phyloP scores from a whole-genome alignment of 305 asterid genomes.

The Solanum hybrid region DNA sequence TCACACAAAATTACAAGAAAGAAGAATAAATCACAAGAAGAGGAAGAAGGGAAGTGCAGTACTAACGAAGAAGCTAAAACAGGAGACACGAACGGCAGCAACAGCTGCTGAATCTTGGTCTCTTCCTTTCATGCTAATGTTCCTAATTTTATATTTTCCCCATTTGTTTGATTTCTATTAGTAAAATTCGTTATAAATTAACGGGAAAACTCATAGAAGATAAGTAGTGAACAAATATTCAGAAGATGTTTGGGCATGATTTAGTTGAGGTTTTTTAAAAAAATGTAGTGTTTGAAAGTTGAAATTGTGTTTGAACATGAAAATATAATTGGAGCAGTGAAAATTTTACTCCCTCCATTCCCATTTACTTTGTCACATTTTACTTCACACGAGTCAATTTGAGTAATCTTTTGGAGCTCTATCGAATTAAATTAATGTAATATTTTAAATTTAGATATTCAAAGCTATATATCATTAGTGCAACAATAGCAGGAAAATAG shows the following conservation, averaged over 20 bases:
- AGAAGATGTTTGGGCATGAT: not conserved
- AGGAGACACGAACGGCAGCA: not conserved
- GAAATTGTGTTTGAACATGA: not conserved
- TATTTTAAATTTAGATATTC: no score
- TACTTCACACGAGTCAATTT: no score
- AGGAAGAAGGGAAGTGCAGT: constrained; percentile 19
- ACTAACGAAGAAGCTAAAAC: constrained; percentile 10
- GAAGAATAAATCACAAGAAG: constrained; percentile 26
- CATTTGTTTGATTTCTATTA: not conserved
- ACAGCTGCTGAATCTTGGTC: not conserved
- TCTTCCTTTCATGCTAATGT: not conserved
- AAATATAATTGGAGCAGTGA: not conserved
- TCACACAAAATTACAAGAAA: constrained; percentile 33
- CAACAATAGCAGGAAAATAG: not conserved
- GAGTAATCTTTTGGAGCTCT: not conserved
- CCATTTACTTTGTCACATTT: not conserved
- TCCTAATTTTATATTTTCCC: not conserved
- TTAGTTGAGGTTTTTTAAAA: not conserved
- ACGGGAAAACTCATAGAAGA: not conserved
- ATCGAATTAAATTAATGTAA: no score
- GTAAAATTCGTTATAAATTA: not conserved
- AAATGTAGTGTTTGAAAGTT: not conserved
- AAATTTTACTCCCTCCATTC: not conserved
- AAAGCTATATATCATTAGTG: not conserved
- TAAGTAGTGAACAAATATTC: not conserved